A percentile compares a stretch with the other conserved stretches of the same genome.
These are phyloP conservation scores for Mucor velutinosus DNA, from an alignment of 371 early-diverging fungal genomes.

Conservation along the genomic window DNA sequence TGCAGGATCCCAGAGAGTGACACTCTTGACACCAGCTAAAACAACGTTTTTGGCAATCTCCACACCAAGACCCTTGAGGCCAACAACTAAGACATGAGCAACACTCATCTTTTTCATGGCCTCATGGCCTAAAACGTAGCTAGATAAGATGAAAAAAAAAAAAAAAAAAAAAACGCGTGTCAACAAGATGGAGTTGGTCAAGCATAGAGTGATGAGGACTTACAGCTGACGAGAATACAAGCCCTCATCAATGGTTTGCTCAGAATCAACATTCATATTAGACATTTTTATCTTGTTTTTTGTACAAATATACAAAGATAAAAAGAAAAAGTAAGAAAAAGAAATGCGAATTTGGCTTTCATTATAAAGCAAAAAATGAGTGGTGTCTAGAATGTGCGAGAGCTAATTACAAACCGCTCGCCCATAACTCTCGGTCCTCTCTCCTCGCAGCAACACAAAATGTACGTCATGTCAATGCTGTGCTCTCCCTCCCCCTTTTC, in stretches of 20 bases:
- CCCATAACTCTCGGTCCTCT: no score
- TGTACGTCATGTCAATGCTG: constrained; percentile 6
- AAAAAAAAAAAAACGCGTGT: background rate
- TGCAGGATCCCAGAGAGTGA: constrained; percentile 91
- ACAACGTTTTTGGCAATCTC: constrained; percentile 99
- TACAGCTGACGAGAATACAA: constrained; percentile 98
- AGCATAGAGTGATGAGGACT: constrained; percentile 19
- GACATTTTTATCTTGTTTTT: constrained; percentile 6
- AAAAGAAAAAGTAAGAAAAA: background rate
- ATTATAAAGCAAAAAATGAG: background rate
- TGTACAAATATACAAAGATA: background rate
- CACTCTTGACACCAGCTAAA: constrained; percentile 98
- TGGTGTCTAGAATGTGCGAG: background rate
- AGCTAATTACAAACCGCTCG: background rate
- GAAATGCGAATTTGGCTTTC: background rate
- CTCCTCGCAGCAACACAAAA: background rate
- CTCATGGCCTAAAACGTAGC: constrained; percentile 99
- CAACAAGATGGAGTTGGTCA: background rate
- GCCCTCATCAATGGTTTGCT: constrained; percentile 87
- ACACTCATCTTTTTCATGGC: constrained; percentile 99
- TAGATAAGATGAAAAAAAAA: constrained; percentile 28
- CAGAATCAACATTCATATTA: constrained; percentile 47
- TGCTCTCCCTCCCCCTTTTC: no score
- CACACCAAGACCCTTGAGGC: constrained; percentile 96
- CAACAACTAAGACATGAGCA: constrained; percentile 96